Evolutionary conservation across 345 rosid species (phyloP).

Genomic region (Eucalyptus pumila): DNA sequence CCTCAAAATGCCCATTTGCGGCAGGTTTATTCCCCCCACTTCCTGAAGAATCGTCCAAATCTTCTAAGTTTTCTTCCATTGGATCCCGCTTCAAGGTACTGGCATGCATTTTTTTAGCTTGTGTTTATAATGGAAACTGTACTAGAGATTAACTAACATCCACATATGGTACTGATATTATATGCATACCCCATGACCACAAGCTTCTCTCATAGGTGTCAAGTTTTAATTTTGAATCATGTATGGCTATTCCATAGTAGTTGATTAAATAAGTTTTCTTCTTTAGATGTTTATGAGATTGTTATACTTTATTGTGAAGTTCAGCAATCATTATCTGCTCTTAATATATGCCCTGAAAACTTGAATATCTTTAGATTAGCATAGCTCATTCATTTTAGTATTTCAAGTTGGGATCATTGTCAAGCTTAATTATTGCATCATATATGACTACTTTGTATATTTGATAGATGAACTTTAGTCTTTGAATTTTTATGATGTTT

Average conservation of each 20-base stretch:
- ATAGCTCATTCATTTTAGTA: not conserved
- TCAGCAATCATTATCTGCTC: not conserved
- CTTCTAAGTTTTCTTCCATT: constrained; percentile 93
- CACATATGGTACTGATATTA: not conserved
- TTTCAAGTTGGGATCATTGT: not conserved
- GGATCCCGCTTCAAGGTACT: constrained; percentile 84
- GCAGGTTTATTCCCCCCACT: constrained; percentile 72
- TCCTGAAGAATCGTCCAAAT: constrained; percentile 76
- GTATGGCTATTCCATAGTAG: not conserved
- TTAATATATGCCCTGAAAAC: not conserved
- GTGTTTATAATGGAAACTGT: not conserved
- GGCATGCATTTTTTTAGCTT: not conserved
- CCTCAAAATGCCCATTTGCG: constrained; percentile 68
- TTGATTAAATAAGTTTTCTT: not conserved
- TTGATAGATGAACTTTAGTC: not conserved
- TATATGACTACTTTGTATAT: not conserved
- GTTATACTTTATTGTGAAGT: not conserved
- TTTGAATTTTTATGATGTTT: not conserved
- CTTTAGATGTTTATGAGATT: not conserved
- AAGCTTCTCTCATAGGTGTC: not conserved
- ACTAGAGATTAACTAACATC: not conserved
- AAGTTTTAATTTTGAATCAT: not conserved
- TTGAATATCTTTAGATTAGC: not conserved
- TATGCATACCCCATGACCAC: not conserved
- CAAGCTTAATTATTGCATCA: not conserved